Evolutionary conservation across 2,329 filamentous ascomycete species (phyloP), one percentile per base, ranked within the genome.

Genomic region (Colletotrichum salicis): DNA sequence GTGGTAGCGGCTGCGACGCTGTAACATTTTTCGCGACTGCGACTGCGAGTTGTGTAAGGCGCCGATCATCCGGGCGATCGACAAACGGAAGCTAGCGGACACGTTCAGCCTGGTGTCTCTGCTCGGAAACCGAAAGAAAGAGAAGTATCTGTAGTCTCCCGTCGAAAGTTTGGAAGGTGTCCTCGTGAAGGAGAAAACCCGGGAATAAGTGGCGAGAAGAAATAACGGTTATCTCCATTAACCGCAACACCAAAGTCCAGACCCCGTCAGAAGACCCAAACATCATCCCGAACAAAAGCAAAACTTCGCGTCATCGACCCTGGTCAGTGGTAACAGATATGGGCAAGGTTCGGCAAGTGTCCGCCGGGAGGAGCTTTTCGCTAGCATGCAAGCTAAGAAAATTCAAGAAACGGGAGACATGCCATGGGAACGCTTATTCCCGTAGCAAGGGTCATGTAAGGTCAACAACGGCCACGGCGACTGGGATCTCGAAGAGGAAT

Each of bases 301-400:
- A 70, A 70, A 48, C 51, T 56, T 70, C 60, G 70, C 65, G 48
- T 56, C 70, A 70, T 69, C 27, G 37, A 57, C 69, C 65, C 59
- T 72, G 56, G 37, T 41, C 5, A 41, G 37, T 19, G 37, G 13
- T 13, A 41, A 60, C 60, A 68, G 45, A 55, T 41, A 45, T 63
- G 54, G 54, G 33, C 55, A 59, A 60, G 59, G 27, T 29, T 64
- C 69, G 65, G 69, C 22, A 71, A 64, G 52, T 71, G n/a, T 56
- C 65, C 59, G 59, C 55, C 65, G 65, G 55, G 33, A 56, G 31
- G 51, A 54, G 15, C 35, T 58, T 51, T 51, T 58, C 55, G 65
- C 65, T 57, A 62, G 45, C 59, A 35, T 51, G 58, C 45, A n/a
- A 52, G 29, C 45, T 52, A 35, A 45, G 24, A 62, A 52, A 24